Base-by-base conservation (phyloP, 2,329 filamentous ascomycete genomes). In the Hypoxylon sp. region DNA sequence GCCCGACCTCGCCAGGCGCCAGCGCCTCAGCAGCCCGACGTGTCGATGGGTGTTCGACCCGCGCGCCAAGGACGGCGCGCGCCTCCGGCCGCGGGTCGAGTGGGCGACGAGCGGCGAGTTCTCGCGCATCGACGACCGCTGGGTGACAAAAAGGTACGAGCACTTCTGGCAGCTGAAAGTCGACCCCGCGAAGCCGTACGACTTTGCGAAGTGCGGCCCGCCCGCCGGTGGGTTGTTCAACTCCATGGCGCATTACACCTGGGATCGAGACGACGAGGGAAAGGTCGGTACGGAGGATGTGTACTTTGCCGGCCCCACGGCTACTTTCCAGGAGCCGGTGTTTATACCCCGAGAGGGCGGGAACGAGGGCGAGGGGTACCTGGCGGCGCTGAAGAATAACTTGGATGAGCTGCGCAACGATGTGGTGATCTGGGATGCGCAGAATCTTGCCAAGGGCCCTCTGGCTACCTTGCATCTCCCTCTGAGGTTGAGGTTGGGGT, bases 301-400 rank as follows among this genome's bases (percentile, higher is more conserved):
- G 7, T 80, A 71, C 59, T 78, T 73, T 47, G 69, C 75, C 0
- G 76, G 77, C 0, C 69, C 66, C 3, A 77, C 71, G 1, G 71
- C 70, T 17, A 77, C 76, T 0, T 77, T 80, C 53, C 79, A 82
- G 61, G 79, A 82, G 54, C 79, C 79, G 0, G 73, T 77, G 0
- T 82, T 82, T 48, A 75, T 82, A 8, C 78, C 79, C 0, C 67
- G 69, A 21, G 63, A 70, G 2, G 69, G 68, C 13, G 71, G 67
- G 0, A 65, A 47, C 1, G 78, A 82, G 57, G 78, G 77, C 0
- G 77, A 81, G 42, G 79, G 79, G 1, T 81, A 78, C 55, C 69
- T 73, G 57, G 72, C 79, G 23, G 75, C 75, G 13, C 68, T 77
- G 40, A 64, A 76, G 29, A 77, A 78, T 55, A 70, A 73, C 43